These are phyloP conservation scores for Dothiorella sarmentorum DNA, from an alignment of 2,329 filamentous ascomycete genomes.

Conservation along the genomic window DNA sequence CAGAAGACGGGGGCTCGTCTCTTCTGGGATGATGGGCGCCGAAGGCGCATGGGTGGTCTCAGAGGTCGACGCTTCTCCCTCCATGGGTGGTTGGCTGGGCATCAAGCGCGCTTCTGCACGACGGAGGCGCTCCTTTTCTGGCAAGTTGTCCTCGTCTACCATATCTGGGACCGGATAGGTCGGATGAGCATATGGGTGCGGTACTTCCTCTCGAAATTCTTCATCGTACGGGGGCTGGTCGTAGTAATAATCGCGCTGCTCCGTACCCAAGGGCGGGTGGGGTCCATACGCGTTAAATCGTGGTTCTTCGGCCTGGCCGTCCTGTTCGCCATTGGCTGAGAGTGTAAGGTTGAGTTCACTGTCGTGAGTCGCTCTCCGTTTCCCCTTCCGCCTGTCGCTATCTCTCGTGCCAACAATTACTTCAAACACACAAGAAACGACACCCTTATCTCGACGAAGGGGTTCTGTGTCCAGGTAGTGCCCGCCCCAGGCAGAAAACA, in stretches of 20 bases:
- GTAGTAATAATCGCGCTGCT: conserved; percentile 28
- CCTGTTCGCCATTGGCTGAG: background rate
- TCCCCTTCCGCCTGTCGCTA: conserved; percentile 55
- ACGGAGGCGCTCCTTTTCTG: conserved; percentile 78
- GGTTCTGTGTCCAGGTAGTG: conserved; percentile 84
- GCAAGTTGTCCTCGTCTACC: conserved; percentile 55
- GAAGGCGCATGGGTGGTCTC: conserved; percentile 32
- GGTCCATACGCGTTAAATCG: background rate
- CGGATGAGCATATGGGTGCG: conserved; percentile 18
- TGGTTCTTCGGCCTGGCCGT: conserved; percentile 19
- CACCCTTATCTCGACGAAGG: conserved; percentile 82
- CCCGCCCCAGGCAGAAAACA: conserved; percentile 55
- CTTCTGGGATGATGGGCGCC: conserved; percentile 28
- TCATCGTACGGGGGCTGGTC: conserved; percentile 19
- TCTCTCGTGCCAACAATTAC: conserved; percentile 84
- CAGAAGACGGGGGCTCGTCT: background rate
- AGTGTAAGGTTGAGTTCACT: conserved; percentile 16
- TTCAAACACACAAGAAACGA: conserved; percentile 84
- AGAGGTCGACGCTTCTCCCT: conserved; percentile 42
- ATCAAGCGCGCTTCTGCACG: conserved; percentile 75
- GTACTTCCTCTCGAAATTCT: conserved; percentile 16
- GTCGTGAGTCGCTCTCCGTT: conserved; percentile 34
- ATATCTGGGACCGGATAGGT: conserved; percentile 8
- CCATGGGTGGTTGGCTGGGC: conserved; percentile 71
- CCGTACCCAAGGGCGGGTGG: background rate